Evolutionary conservation across 768 basidiomycete genomes (phyloP).

Genomic region (Boletus huronensis): DNA sequence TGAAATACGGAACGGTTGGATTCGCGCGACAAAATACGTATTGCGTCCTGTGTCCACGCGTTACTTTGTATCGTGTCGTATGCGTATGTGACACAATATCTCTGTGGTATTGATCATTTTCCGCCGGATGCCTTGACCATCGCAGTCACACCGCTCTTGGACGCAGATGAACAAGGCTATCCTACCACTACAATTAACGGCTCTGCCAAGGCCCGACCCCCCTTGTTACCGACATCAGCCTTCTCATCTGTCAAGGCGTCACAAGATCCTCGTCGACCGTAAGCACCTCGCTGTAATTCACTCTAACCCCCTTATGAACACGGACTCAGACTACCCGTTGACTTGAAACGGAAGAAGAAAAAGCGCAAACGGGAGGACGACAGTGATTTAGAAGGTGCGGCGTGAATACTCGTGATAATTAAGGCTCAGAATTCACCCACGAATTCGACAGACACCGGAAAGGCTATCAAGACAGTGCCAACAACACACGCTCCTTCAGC

Average conservation of each 20-base stretch:
- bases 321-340: constrained; percentile 37
- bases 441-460: constrained; percentile 42
- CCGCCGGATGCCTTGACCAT: neutral
- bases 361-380: constrained; percentile 80
- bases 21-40: constrained; percentile 5
- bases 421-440: constrained; percentile 4
- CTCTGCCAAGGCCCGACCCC: constrained; percentile 45
- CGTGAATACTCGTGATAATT: constrained; percentile 9
- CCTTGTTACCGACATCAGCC: constrained; percentile 45
- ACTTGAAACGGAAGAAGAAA: constrained; percentile 77
- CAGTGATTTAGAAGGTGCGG: constrained; percentile 67
- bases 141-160: constrained; percentile 47
- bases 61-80: neutral
- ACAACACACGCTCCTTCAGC: constrained; percentile 39
- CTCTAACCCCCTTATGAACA: constrained; percentile 3
- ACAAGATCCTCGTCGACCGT: constrained; percentile 63
- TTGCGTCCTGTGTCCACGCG: neutral
- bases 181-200: constrained; percentile 28
- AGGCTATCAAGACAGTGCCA: constrained; percentile 59
- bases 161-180: constrained; percentile 47
- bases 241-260: constrained; percentile 52
- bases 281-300: constrained; percentile 27
- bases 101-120: constrained; percentile 10
- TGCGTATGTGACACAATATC: constrained; percentile 9
- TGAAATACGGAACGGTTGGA: constrained; percentile 8